Evolutionary conservation across 768 basidiomycete genomes (phyloP), one percentile per base, ranked within the genome.

Genomic region (Pisolithus albus): DNA sequence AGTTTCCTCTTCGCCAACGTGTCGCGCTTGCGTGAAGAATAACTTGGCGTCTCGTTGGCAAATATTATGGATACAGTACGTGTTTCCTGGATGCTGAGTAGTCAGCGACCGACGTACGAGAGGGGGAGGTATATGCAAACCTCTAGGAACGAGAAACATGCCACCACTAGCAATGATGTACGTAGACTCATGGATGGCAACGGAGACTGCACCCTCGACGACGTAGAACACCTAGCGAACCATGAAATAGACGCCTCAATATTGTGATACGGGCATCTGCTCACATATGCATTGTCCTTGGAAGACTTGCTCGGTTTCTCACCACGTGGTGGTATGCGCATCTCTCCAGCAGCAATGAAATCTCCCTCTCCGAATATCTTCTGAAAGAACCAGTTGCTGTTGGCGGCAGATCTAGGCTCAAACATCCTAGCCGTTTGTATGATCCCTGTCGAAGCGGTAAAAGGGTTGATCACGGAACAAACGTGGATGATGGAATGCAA

Each of bases 241-340:
- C 34, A 15, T 34, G 28, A 4, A 21, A 26, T 15, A 30, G 30
- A 52, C 46, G 5, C 37, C 46, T 19, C 21, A 41, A 49, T 37
- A 40, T 5, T 7, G 18, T 26, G 34, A 18, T 1, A 41, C 5
- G 43, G 44, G 28, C 2, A 39, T 34, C 21, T 8, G 75, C 88
- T 58, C 55, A 92, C 91, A 64, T 89, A 94, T 23, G 90, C 90
- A 59, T 98, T 99, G 61, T 98, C 96, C 63, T 88, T 93, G 1
- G 92, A 82, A 21, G 80, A 78, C 65, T 98, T 98, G 53, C 79
- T 82, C 13, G 88, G 88, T 68, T 99, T 99, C 54, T 79, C 74
- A n/a, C 80, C 79, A 7, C 79, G 73, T 1, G 87, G 81, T 4
- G 92, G 92, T 38, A 98, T 86, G 49, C 79, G 74, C 42, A 98